Percentiles rank a stretch among this genome's conserved stretches.
phyloP scores from a whole-genome alignment of 192 early-diverging fungal species.

The Coemansia sp. region DNA sequence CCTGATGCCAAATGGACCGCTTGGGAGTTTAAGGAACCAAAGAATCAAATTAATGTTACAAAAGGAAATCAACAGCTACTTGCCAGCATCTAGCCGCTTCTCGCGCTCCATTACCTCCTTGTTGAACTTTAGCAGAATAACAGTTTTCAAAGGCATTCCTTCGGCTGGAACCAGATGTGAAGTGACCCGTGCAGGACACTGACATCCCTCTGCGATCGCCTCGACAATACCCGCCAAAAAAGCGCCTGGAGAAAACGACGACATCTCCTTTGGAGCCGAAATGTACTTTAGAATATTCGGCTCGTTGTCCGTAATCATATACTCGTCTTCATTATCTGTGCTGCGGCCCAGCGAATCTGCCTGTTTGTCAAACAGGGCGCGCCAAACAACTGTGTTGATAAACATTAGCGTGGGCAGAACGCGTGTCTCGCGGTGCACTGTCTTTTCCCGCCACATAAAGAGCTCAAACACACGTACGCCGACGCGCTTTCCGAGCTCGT shows the following conservation, averaged over 20 bases:
- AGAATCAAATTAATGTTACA: not conserved
- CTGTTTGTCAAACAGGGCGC: conserved; percentile 90
- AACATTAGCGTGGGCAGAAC: conserved; percentile 89
- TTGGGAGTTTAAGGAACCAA: not conserved
- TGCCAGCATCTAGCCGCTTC: conserved; percentile 64
- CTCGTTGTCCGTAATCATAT: conserved; percentile 99
- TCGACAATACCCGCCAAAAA: conserved; percentile 97
- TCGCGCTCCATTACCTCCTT: conserved; percentile 74
- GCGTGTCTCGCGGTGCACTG: conserved; percentile 81
- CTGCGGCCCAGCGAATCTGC: conserved; percentile 96
- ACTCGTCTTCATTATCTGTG: conserved; percentile 97
- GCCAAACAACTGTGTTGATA: conserved; percentile 94
- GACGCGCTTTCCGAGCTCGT: conserved; percentile 91
- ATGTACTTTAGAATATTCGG: conserved; percentile 87
- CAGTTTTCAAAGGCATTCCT: conserved; percentile 83
- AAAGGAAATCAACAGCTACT: conserved; percentile 4
- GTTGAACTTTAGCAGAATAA: conserved; percentile 96
- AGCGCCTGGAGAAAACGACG: conserved; percentile 89
- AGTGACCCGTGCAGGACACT: conserved; percentile 77
- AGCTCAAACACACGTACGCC: conserved; percentile 87
- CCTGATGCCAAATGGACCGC: too few relatives aligned
- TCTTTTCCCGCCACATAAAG: conserved; percentile 87
- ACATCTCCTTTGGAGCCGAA: conserved; percentile 90
- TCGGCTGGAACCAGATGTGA: conserved; percentile 90
- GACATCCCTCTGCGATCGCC: conserved; percentile 85